phyloP scores from a whole-genome alignment of 176 grass and related monocot species.

The Raddia distichophylla region DNA sequence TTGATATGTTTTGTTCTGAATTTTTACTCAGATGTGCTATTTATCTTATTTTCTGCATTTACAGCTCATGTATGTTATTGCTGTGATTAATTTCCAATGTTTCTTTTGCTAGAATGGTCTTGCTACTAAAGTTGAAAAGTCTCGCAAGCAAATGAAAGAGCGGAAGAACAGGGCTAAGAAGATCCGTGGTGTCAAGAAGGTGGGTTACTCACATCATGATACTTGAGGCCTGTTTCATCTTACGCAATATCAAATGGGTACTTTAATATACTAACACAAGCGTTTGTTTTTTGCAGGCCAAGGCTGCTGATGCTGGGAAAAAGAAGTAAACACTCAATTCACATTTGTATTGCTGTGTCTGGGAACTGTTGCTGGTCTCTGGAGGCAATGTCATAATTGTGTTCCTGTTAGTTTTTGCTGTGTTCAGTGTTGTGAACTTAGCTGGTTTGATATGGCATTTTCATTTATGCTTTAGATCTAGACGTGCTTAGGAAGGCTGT shows the following conservation, averaged over 20 bases:
- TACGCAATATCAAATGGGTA: not conserved
- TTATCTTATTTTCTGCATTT: not conserved
- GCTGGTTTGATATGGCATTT: conserved; percentile 38
- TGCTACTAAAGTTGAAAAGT: conserved; percentile 75
- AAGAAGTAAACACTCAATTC: conserved; percentile 61
- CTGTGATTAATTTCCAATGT: not conserved
- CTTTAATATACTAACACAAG: not conserved
- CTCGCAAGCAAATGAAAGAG: conserved; percentile 84
- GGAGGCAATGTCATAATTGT: conserved; percentile 35
- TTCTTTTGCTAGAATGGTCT: conserved; percentile 60
- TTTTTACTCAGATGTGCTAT: not conserved
- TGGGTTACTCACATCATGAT: conserved; percentile 33
- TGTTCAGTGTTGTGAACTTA: conserved; percentile 37
- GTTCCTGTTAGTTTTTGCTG: conserved; percentile 30
- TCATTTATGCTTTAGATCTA: conserved; percentile 5
- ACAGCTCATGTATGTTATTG: not conserved
- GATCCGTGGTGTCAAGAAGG: conserved; percentile 78
- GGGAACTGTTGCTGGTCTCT: conserved; percentile 27
- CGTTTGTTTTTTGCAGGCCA: conserved; percentile 47
- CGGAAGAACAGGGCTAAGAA: conserved; percentile 83
- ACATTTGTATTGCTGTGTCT: conserved; percentile 17
- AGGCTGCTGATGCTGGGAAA: conserved; percentile 68
- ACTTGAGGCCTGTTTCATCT: not conserved
- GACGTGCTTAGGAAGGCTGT: conserved; percentile 4
- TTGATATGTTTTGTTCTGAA: not conserved